These are phyloP conservation scores for Aspergillus oerlinghausenensis DNA, from an alignment of 2,329 filamentous ascomycete genomes.

Conservation along the genomic window DNA sequence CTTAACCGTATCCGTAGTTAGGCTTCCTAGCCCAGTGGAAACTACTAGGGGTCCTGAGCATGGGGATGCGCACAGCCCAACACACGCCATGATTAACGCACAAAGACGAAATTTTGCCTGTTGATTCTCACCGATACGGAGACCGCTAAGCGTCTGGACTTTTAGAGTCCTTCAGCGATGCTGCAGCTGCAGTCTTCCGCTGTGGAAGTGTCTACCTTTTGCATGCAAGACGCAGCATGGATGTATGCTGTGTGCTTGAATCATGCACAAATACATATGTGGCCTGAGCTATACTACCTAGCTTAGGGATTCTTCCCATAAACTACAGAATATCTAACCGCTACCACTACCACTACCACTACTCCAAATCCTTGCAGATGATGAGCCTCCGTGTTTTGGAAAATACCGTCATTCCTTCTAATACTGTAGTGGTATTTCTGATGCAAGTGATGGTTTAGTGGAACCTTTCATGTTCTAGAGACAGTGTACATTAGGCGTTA, in stretches of 20 bases:
- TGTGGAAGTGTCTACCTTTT: no score
- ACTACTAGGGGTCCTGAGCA: no score
- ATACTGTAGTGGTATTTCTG: slow-evolving; percentile 10
- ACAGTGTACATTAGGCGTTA: not conserved
- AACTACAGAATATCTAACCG: not conserved
- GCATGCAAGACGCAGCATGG: not conserved
- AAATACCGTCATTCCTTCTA: not conserved
- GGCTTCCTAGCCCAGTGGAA: not conserved
- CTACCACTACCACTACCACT: no score
- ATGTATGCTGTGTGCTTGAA: not conserved
- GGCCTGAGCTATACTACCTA: not conserved
- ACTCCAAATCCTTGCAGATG: not conserved
- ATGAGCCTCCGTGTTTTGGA: not conserved
- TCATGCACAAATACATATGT: not conserved
- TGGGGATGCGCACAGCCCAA: no score
- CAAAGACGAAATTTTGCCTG: not conserved
- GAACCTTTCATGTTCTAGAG: not conserved
- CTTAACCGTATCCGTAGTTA: no score
- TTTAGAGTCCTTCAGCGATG: no score
- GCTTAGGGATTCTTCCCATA: no score
- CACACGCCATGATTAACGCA: not conserved
- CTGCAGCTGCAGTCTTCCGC: no score
- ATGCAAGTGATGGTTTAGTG: slow-evolving; percentile 2
- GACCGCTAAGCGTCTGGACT: not conserved
- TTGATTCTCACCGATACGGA: not conserved